Conservation (phyloP, 2,329 filamentous ascomycete species). For the Beauveria asiatica region DNA sequence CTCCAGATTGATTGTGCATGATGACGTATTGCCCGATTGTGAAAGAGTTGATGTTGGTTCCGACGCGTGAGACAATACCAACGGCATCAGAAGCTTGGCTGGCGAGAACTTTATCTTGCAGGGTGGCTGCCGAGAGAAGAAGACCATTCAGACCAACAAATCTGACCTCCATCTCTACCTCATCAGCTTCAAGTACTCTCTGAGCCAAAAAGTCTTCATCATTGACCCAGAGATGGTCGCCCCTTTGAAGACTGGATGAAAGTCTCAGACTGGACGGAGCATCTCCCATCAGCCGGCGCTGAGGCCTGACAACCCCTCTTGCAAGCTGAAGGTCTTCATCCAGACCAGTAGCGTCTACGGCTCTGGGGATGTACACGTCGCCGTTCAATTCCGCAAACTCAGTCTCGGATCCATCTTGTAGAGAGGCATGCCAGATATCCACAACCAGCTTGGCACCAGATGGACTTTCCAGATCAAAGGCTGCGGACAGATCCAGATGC, state of each 20-base stretch:
- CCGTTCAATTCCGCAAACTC: slow-evolving; percentile 14
- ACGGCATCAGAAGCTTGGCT: not conserved
- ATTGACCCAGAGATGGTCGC: not conserved
- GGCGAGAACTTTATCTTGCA: not conserved
- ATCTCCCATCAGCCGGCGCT: not conserved
- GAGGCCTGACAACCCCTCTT: not conserved
- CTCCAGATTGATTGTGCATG: not conserved
- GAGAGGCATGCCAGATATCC: not conserved
- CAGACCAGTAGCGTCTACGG: slow-evolving; percentile 8
- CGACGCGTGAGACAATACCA: not conserved
- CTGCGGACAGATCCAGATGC: slow-evolving; percentile 6
- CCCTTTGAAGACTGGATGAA: not conserved
- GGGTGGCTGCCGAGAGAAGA: not conserved
- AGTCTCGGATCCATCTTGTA: slow-evolving; percentile 7
- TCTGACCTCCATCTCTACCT: not conserved
- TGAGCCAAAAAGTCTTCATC: not conserved
- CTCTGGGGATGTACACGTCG: slow-evolving; percentile 10
- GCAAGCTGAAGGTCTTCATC: slow-evolving; percentile 9
- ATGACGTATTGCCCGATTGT: not conserved
- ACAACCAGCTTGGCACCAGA: not conserved
- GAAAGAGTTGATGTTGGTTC: not conserved
- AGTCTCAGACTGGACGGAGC: not conserved
- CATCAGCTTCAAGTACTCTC: not conserved
- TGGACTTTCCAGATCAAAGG: not conserved
- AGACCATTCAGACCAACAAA: not conserved